Evolutionary conservation across 2,329 filamentous ascomycete genomes (phyloP).

Genomic region (Camillea tinctor): DNA sequence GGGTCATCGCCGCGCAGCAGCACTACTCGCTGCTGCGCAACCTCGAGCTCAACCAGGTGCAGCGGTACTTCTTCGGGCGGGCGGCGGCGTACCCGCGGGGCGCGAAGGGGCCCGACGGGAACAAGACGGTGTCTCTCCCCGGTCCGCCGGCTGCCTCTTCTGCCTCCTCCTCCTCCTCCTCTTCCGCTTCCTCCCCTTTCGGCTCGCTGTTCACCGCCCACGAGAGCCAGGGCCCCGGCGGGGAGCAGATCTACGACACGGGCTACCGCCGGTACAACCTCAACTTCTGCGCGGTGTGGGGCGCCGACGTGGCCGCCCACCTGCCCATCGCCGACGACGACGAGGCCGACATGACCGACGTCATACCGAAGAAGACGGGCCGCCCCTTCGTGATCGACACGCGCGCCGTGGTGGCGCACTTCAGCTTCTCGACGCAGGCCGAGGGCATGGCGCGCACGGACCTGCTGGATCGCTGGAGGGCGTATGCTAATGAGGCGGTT

Average conservation of each 20-base stretch:
- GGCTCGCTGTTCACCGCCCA: background rate
- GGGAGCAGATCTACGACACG: slow-evolving; percentile 44
- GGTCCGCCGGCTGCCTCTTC: no score
- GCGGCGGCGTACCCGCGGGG: slow-evolving; percentile 25
- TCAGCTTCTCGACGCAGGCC: slow-evolving; percentile 44
- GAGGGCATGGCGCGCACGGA: slow-evolving; percentile 50
- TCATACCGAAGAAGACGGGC: slow-evolving; percentile 38
- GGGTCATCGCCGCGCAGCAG: slow-evolving; percentile 50
- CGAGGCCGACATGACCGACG: slow-evolving; percentile 45
- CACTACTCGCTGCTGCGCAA: slow-evolving; percentile 51
- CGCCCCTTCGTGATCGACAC: slow-evolving; percentile 51
- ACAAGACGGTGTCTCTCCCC: background rate
- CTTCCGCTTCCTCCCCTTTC: no score
- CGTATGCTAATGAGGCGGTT: slow-evolving; percentile 51
- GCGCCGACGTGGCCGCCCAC: slow-evolving; percentile 48
- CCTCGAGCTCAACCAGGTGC: slow-evolving; percentile 44
- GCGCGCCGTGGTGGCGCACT: slow-evolving; percentile 52
- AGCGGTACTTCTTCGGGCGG: slow-evolving; percentile 46
- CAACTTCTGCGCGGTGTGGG: slow-evolving; percentile 54
- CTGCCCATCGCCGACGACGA: slow-evolving; percentile 45
- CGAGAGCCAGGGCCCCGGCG: slow-evolving; percentile 12
- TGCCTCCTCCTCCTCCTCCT: no score
- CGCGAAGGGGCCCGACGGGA: slow-evolving; percentile 16
- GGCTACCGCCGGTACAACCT: slow-evolving; percentile 50
- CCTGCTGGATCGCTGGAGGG: slow-evolving; percentile 51